Evolutionary conservation across 148 eudicot genomes (phyloP).

Genomic region (Heliosperma pusillum): DNA sequence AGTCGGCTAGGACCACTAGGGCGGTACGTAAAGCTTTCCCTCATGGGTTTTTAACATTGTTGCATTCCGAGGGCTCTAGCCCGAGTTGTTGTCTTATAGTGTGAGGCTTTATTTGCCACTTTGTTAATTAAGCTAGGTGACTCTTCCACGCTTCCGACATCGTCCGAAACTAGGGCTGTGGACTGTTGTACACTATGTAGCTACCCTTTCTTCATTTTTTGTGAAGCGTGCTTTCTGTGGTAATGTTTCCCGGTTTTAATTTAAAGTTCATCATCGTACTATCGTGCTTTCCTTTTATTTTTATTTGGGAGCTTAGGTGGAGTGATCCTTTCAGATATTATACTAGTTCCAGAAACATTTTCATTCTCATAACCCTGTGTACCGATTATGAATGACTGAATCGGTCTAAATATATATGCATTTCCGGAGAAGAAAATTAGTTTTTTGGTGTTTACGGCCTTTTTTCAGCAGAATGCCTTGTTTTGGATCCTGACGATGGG

Average conservation of each 20-base stretch:
- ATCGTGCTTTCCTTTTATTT: neutral
- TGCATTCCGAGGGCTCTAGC: no score
- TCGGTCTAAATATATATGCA: neutral
- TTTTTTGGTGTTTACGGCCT: neutral
- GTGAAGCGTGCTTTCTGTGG: no score
- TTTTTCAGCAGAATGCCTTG: neutral
- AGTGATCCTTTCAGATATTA: neutral
- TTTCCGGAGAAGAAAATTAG: no score
- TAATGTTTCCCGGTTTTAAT: neutral
- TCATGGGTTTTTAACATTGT: no score
- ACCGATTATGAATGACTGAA: neutral
- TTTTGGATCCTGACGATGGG: no score
- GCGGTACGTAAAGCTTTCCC: no score
- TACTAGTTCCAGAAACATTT: neutral
- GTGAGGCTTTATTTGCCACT: neutral
- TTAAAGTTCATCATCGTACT: neutral
- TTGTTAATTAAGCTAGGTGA: neutral
- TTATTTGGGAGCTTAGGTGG: neutral
- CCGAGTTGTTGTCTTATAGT: neutral
- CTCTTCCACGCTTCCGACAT: neutral
- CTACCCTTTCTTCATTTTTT: no score
- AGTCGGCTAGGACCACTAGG: no score
- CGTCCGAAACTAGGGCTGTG: neutral
- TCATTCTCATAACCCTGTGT: neutral
- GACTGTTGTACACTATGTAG: neutral